phyloP scores from a whole-genome alignment of 2,329 filamentous ascomycete genomes.

The Dothideomycetidae sp. region DNA sequence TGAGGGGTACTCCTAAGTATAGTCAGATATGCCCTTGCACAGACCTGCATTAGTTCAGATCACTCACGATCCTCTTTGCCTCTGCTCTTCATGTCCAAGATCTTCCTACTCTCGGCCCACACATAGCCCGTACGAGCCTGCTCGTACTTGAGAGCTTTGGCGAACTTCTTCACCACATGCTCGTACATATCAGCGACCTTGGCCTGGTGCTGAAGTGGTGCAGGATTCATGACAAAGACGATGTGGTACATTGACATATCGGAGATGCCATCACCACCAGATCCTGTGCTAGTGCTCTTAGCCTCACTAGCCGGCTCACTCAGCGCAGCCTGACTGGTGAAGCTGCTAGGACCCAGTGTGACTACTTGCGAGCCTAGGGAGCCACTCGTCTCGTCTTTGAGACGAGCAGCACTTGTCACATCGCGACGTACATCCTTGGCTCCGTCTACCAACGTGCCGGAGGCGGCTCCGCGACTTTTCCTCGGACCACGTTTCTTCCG shows the following conservation, averaged over 20 bases:
- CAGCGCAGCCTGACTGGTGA: constrained; percentile 1
- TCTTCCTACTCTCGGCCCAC: constrained; percentile 75
- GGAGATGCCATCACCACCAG: constrained; percentile 20
- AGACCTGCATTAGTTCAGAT: not conserved
- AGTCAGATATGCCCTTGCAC: not conserved
- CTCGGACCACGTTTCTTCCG: constrained; percentile 28
- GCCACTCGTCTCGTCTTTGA: constrained; percentile 5
- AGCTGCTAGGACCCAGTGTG: not conserved
- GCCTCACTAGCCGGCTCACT: constrained; percentile 7
- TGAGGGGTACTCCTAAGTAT: constrained; percentile 40
- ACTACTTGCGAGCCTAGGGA: not conserved
- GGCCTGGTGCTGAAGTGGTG: constrained; percentile 58
- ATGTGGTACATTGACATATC: constrained; percentile 98
- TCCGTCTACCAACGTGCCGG: not conserved
- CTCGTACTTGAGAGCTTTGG: constrained; percentile 83
- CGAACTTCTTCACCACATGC: constrained; percentile 82
- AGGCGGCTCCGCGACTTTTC: constrained; percentile 3
- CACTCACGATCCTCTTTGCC: constrained; percentile 36
- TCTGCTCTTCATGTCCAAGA: constrained; percentile 68
- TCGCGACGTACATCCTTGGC: not conserved
- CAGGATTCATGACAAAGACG: constrained; percentile 78
- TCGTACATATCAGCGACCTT: constrained; percentile 68
- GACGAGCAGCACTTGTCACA: not conserved
- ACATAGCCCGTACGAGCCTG: constrained; percentile 84
- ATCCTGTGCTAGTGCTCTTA: constrained; percentile 17